Evolutionary conservation across 805 yeast species (phyloP), one percentile per base, ranked within the genome.

Genomic region (Pichia paraexigua): DNA sequence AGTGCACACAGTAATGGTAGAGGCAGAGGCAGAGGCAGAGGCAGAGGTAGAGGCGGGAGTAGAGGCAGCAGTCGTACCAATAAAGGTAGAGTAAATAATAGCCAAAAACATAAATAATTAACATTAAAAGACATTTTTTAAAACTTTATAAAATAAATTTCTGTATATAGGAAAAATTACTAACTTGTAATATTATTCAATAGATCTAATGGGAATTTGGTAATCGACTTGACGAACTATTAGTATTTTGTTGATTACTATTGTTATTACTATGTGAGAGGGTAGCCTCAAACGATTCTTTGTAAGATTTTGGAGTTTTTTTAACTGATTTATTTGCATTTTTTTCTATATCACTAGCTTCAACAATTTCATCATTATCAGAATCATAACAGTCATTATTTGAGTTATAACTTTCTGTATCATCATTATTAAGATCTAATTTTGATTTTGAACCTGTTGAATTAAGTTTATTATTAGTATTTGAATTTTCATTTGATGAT

Each of bases 241-340:
- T 35, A 35, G 20, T 40, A 20, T 20, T 5, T 17, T 20, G 25
- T 20, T 18, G 24, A 20, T 21, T 11, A 37, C 17, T 18, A 40
- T 11, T 40, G 20, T 20, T 40, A 40, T 20, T 18, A 40, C 9
- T 18, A 45, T 45, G 37, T 10, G 47, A 37, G 27, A 46, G 37
- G 20, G 42, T 51, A 35, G 46, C 47, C 44, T 51, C 53, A 22
- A 51, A 51, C 2, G 53, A 51, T 44, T 51, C 53, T 44, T 51
- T 51, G 9, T 43, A 51, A 13, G 22, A 17, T 47, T 51, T 51
- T 8, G 53, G 48, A 9, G 22, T 39, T 28, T 43, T 51, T 22
- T 51, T 51, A 1, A 35, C 41, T n/a, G 53, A 32, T 30, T 20
- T 47, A 44, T 51, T 37, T 10, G 32, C 27, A 6, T 49, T 43